These are phyloP conservation scores for Phytopythium sindhum DNA, from an alignment of 352 stramenopile species.

Conservation along the genomic window DNA sequence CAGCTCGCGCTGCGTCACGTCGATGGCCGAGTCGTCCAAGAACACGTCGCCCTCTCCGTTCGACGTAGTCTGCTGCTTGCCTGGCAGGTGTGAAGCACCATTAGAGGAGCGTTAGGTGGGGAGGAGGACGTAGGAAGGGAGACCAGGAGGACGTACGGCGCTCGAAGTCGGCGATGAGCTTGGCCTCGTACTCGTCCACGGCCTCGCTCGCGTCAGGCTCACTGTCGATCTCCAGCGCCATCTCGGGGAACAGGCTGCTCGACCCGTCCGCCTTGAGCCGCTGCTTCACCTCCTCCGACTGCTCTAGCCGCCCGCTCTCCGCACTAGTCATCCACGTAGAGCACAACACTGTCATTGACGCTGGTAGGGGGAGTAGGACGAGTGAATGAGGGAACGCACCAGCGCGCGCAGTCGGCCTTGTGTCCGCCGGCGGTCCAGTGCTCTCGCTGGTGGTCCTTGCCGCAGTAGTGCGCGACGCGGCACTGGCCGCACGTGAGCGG, in stretches of 20 bases:
- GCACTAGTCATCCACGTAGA: conserved; percentile 14
- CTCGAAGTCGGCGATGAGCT: conserved; percentile 71
- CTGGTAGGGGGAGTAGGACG: background rate
- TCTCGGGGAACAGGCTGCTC: conserved; percentile 74
- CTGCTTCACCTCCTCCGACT: conserved; percentile 27
- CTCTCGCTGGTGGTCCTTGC: conserved; percentile 75
- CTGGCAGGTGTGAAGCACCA: background rate
- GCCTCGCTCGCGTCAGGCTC: conserved; percentile 61
- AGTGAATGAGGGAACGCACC: conserved; percentile 16
- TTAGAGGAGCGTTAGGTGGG: background rate
- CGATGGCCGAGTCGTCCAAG: conserved; percentile 68
- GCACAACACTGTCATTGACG: background rate
- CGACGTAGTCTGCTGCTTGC: conserved; percentile 10
- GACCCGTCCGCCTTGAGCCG: conserved; percentile 46
- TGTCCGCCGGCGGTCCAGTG: conserved; percentile 67
- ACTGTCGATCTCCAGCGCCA: conserved; percentile 75
- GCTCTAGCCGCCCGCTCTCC: conserved; percentile 33
- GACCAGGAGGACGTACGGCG: conserved; percentile 32
- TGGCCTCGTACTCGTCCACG: conserved; percentile 69
- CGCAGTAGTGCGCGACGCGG: conserved; percentile 76
- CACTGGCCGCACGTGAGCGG: conserved; percentile 70
- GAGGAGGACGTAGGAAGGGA: background rate
- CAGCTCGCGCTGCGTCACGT: conserved; percentile 72
- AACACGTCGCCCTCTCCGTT: conserved; percentile 43
- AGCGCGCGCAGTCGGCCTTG: conserved; percentile 58